Base-by-base conservation (phyloP, 495 filamentous ascomycete species). In the Talaromyces stipitatus region DNA sequence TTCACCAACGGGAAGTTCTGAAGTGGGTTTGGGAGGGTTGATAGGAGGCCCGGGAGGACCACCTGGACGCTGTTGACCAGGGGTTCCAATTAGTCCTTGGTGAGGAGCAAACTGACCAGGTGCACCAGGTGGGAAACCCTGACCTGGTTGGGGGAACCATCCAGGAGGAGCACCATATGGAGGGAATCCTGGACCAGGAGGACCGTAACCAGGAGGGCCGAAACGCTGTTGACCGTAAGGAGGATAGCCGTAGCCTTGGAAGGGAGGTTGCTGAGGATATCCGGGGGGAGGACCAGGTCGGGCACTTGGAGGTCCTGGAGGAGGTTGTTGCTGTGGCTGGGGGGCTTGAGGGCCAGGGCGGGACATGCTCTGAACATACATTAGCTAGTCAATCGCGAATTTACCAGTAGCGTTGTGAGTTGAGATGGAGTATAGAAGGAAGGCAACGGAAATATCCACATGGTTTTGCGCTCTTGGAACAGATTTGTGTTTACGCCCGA, bases 371-470 rank as follows among this genome's bases (percentile, higher is more conserved):
- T 78, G 56, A 53, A 29, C 10, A 10, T 11, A 4, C 16, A 47
- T 36, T n/a, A 59, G 65, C 71, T 61, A n/a, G n/a, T n/a, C n/a
- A n/a, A n/a, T n/a, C n/a, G n/a, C n/a, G n/a, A n/a, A n/a, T n/a
- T n/a, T n/a, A n/a, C n/a, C n/a, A n/a, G n/a, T n/a, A n/a, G n/a
- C n/a, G n/a, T n/a, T n/a, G n/a, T n/a, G n/a, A n/a, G n/a, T n/a
- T n/a, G 10, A 8, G 16, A 9, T 46, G 11, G 9, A 23, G 1
- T 20, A 46, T 48, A 48, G 91, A 95, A 96, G 91, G 92, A 97
- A 96, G 91, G 91, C 92, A 97, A 96, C 91, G 92, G 90, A 95
- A 87, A 89, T 86, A 73, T 95, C 91, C 82, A 92, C 91, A 95
- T 70, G 79, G 77, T 75, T 86, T 94, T 95, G 89, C 88, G 90